Evolutionary conservation across 1,284 basidiomycete genomes (phyloP), one percentile per base, ranked within the genome.

Genomic region (Boletus semigastroideus): DNA sequence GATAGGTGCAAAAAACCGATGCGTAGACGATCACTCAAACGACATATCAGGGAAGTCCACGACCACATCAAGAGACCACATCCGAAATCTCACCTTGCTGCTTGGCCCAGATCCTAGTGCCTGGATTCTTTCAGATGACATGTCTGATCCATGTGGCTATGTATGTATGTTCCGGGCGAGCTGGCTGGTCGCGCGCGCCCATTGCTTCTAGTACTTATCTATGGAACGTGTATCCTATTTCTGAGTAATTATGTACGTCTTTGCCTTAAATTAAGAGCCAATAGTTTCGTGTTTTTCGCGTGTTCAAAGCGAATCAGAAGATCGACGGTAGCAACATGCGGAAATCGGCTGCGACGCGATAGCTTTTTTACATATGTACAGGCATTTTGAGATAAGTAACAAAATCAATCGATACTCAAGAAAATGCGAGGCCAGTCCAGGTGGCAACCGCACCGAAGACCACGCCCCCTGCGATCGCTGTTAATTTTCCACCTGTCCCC

Each of bases 391-490:
- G 16, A 28, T 37, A 16, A 25, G 20, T 42, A 43, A 34, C 8
- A 17, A 20, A 39, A 42, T 42, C 27, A 27, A 14, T 34, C 19
- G 4, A 20, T 33, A 22, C 19, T 67, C 53, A 69, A 41, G 71
- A 59, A 36, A 68, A 72, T 41, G 70, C 72, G 17, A 71, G 66
- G 16, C 68, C 61, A 3, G 69, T 67, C 58, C 60, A 73, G 31
- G 70, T 71, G 38, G 68, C 70, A 20, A 72, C 68, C 22, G 71
- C 71, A n/a, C 70, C 70, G 10, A 73, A 69, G 19, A 72, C 57
- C 38, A 68, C 68, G 20, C 71, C 71, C 0, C 70, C 69, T 47
- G 69, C 68, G 28, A 63, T 68, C 13, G 67, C 69, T 30, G 54
- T 59, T 40, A 72, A 56, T 55, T 48, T 68, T 39, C 57, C 60